Evolutionary conservation across 805 yeast species (phyloP), one percentile per base, ranked within the genome.

Genomic region (Metschnikowia lachancei): DNA sequence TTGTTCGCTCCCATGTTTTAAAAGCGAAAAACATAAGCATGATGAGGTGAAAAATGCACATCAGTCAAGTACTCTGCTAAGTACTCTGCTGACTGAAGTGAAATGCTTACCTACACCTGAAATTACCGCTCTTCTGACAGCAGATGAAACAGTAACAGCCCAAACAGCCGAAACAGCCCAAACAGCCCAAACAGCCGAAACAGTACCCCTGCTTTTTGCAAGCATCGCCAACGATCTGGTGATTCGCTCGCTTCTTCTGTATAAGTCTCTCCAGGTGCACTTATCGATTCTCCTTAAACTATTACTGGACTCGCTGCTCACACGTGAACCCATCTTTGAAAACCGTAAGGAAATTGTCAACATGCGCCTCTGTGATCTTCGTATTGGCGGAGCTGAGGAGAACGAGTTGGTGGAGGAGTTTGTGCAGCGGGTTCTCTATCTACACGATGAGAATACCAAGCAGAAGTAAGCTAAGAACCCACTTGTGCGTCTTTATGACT

Each of bases 401-500:
- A 87, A 87, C 57, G 80, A 70, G 50, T 63, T 82, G 19, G 80
- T 87, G 3, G 91, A 86, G 60, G 92, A 85, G 54, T 85, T 87
- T 62, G 78, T 82, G 13, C 60, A 60, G 37, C 53, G 75, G 31
- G 65, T 78, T 4, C 50, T 76, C 26, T 57, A 55, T 19, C 53
- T 65, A 32, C 45, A 34, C 12, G 36, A 32, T 1, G 38, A 39
- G 32, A 24, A 34, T 7, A 3, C 26, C n/a, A 9, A 34, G 2
- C 18, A 20, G 22, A 22, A 10, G 11, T 33, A 17, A 33, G 8
- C 13, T n/a, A 13, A 31, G 33, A 26, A 11, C 11, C 29, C 29
- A 26, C 8, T 26, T 30, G 17, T 17, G 2, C 12, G 12, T 26
- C 10, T 26, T 7, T 26, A 26, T 26, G 28, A 26, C 28, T 26